These are phyloP conservation scores for Malus hybrid DNA, from an alignment of 331 rosid species.

Conservation along the genomic window DNA sequence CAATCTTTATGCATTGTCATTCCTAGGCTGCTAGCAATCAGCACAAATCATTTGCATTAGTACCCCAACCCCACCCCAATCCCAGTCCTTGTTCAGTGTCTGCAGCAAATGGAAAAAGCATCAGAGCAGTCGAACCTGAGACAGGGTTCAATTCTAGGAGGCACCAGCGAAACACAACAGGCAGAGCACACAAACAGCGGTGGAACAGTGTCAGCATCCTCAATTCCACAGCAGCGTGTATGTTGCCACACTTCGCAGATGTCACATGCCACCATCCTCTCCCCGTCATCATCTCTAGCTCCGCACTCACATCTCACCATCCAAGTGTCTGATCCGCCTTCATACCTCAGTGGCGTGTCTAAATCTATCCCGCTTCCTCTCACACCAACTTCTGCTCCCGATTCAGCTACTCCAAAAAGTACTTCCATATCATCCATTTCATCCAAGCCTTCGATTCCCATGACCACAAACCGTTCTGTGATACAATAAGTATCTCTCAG, in stretches of 20 bases:
- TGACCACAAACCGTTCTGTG: slow-evolving; percentile 46
- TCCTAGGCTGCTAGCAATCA: background rate
- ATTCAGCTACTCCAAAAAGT: slow-evolving; percentile 53
- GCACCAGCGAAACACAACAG: slow-evolving; percentile 32
- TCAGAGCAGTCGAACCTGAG: background rate
- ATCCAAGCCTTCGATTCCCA: slow-evolving; percentile 38
- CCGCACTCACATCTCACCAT: slow-evolving; percentile 81
- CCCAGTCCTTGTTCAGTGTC: background rate
- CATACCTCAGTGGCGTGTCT: slow-evolving; percentile 41
- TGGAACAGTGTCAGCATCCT: slow-evolving; percentile 69
- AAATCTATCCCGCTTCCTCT: slow-evolving; percentile 50
- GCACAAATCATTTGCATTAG: background rate
- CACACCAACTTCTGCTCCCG: slow-evolving; percentile 52
- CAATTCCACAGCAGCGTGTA: slow-evolving; percentile 72
- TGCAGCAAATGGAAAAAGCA: background rate
- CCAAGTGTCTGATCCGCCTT: slow-evolving; percentile 73
- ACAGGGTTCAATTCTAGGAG: slow-evolving; percentile 5
- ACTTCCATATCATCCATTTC: slow-evolving; percentile 44
- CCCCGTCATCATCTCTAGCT: slow-evolving; percentile 69
- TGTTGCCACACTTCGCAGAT: slow-evolving; percentile 92
- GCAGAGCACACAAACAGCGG: slow-evolving; percentile 71
- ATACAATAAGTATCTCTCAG: slow-evolving; percentile 73
- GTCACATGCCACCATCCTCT: slow-evolving; percentile 15
- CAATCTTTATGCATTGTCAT: background rate
- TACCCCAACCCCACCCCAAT: background rate